Base-by-base conservation (phyloP, 1,284 basidiomycete genomes). In the Leccinum solheimii region DNA sequence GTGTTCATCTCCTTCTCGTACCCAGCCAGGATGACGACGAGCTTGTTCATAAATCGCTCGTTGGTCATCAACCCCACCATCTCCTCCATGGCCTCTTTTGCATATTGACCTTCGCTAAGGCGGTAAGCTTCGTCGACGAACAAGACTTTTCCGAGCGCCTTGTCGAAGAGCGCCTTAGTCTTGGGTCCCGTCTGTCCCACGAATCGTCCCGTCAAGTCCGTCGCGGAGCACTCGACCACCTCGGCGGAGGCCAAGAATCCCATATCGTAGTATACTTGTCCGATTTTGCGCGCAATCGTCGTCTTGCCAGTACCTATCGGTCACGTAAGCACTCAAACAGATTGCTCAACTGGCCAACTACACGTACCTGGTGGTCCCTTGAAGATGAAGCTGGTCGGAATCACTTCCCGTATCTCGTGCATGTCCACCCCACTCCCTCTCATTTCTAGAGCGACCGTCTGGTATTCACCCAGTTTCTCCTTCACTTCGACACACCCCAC, bases 111-210 rank as follows among this genome's bases (percentile, higher is more conserved):
- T 16, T 50, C 49, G 16, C 23, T 50, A 6, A 50, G 49, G 23
- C 49, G 49, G 16, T 50, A 50, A n/a, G 49, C 49, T 50, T 50
- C 49, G 23, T 50, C 49, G 23, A 50, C 23, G 10, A 50, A 50
- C 26, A 50, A 50, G 3, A 50, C 49, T n/a, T 50, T 50, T 3
- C 87, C 86, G 0, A 87, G 77, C 0, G 85, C 59, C 75, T 78
- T 1, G 67, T 90, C 88, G 2, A 82, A 66, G 9, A 89, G 1
- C 60, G 71, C 45, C 55, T 64, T 14, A 63, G 84, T 86, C 70
- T 88, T 87, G 0, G 86, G 87, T 3, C 86, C 87, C 0, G 87
- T 89, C 0, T 88, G 86, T 2, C 87, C 87, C 9, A 88, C 81
- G 61, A 84, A 88, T 68, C 86, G 78, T 0, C 84, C 86, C 0